Evolutionary conservation across 495 filamentous ascomycete genomes (phyloP).

Genomic region (Oidiodendron maius): DNA sequence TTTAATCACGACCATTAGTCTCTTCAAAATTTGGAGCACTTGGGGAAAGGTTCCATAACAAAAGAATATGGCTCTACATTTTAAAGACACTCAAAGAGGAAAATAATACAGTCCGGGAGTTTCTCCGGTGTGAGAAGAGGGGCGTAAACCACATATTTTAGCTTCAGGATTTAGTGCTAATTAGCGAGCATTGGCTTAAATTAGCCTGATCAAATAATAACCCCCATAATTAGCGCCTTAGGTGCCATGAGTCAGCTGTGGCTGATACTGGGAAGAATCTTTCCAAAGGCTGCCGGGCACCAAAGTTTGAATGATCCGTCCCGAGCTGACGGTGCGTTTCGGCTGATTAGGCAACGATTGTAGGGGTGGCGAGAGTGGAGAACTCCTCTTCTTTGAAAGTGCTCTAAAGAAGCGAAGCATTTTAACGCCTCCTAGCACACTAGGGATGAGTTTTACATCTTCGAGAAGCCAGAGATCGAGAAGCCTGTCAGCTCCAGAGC

Average conservation of each 20-base stretch:
- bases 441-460: too few relatives aligned
- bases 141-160: constrained; percentile 9
- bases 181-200: constrained; percentile 8
- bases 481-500: too few relatives aligned
- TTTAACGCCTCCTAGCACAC: too few relatives aligned
- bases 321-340: too few relatives aligned
- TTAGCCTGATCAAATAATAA: background rate
- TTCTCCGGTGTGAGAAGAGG: constrained; percentile 8
- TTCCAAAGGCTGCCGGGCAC: constrained; percentile 4
- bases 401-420: too few relatives aligned
- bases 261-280: constrained; percentile 5
- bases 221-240: constrained; percentile 3
- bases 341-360: too few relatives aligned
- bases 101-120: constrained; percentile 9
- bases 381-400: too few relatives aligned
- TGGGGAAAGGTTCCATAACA: background rate
- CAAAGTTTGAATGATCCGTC: too few relatives aligned
- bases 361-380: too few relatives aligned
- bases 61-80: background rate
- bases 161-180: constrained; percentile 31
- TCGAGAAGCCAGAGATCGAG: too few relatives aligned
- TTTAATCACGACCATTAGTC: too few relatives aligned
- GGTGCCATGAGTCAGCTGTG: constrained; percentile 7
- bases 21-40: background rate
- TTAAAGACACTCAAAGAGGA: too few relatives aligned